phyloP scores from a whole-genome alignment of 768 basidiomycete species.

The Dictyophora rubrovolvata region DNA sequence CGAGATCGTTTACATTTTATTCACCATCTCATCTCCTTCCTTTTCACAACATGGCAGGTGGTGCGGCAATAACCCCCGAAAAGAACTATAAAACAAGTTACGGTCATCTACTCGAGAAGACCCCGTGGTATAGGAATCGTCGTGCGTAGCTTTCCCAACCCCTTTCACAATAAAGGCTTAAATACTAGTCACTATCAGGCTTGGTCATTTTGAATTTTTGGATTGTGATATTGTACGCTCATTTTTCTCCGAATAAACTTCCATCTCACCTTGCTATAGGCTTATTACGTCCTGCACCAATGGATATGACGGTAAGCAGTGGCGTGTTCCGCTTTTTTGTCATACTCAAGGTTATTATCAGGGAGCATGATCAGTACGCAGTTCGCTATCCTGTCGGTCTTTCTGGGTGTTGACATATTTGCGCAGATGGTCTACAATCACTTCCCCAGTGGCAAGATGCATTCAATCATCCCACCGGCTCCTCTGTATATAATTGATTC shows the following conservation, averaged over 20 bases:
- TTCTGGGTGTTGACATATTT: not conserved
- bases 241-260: not conserved
- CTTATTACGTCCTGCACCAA: slow-evolving; percentile 69
- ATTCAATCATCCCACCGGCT: slow-evolving; percentile 46
- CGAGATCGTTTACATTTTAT: not conserved
- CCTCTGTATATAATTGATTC: not conserved
- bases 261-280: slow-evolving; percentile 20
- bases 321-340: not conserved
- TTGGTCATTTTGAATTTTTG: not conserved
- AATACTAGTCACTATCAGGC: not conserved
- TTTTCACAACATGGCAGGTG: not conserved
- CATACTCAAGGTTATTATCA: not conserved
- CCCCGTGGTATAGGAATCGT: slow-evolving; percentile 14
- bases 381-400: not conserved
- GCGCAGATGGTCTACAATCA: slow-evolving; percentile 50
- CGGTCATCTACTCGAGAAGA: not conserved
- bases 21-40: not conserved
- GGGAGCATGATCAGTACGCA: slow-evolving; percentile 4
- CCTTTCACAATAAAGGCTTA: not conserved
- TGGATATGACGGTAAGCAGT: slow-evolving; percentile 49
- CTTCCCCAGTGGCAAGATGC: slow-evolving; percentile 51
- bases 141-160: not conserved
- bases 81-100: not conserved
- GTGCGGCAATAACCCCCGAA: not conserved
- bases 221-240: not conserved